Evolutionary conservation across 345 rosid species (phyloP), one percentile per base, ranked within the genome.

Genomic region (Gossypioides kirkii): DNA sequence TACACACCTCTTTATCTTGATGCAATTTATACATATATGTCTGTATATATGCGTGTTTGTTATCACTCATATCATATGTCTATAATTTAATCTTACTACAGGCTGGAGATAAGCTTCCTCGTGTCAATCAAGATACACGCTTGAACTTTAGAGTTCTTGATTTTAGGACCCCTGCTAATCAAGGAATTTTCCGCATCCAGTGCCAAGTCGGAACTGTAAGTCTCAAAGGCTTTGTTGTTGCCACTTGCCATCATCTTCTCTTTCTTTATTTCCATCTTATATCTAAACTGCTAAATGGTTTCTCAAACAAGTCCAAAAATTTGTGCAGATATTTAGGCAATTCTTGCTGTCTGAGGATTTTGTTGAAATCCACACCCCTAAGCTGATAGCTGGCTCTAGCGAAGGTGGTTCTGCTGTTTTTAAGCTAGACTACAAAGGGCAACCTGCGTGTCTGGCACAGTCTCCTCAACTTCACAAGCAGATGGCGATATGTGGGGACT

Each of bases 371-470:
- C 96, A 92, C 82, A 91, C 98, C 6, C 98, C 98, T 1, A 95
- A 95, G 82, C 17, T 95, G 73, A 88, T 86, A 59, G 96, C 87
- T 60, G 98, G 98, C 65, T 86, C 92, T 26, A 94, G 98, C 80
- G 98, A 94, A 83, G 99, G 97, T 36, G 99, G 98, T 63, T 80
- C 99, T 80, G 90, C 99, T 81, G 97, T 95, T 16, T 95, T 95
- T 85, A 81, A 64, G 79, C 74, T 95, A 79, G 96, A 94, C 54
- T 95, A 95, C 88, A 92, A 89, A 77, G 98, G 99, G 60, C 91
- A 82, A 61, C 79, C 88, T 42, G 99, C 98, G 9, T 95, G 98
- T 83, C 76, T 95, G 63, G 97, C 98, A 12, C 99, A 92, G 79
- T 92, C 98, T 42, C 98, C 99, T 78, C 98, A 92, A 72, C 94